phyloP scores from a whole-genome alignment of 164 flowering plant species.

The Vitis riparia region DNA sequence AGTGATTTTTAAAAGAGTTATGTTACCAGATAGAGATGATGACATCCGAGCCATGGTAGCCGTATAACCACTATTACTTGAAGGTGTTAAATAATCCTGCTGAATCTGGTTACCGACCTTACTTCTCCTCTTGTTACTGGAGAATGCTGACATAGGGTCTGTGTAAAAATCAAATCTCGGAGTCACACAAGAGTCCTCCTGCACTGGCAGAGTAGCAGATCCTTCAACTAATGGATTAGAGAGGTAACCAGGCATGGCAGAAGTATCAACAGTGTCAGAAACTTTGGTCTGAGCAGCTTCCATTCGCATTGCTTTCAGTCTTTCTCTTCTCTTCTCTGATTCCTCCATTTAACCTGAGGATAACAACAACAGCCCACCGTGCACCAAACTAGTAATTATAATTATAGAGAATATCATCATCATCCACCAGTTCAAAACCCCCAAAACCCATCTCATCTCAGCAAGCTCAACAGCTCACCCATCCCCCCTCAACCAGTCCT shows the following conservation, averaged over 20 bases:
- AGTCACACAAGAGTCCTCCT: slow-evolving; percentile 16
- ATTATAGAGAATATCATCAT: no score
- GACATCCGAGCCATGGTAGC: slow-evolving; percentile 16
- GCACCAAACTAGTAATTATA: background rate
- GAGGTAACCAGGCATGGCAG: slow-evolving; percentile 27
- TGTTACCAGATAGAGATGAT: slow-evolving; percentile 26
- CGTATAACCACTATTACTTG: slow-evolving; percentile 7
- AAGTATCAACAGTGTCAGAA: slow-evolving; percentile 10
- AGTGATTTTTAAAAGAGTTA: no score
- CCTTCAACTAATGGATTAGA: slow-evolving; percentile 61
- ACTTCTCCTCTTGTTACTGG: slow-evolving; percentile 43
- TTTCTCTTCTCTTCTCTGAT: slow-evolving; percentile 74
- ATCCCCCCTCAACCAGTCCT: no score
- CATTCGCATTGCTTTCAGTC: slow-evolving; percentile 71
- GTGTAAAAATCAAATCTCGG: slow-evolving; percentile 81
- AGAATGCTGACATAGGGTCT: slow-evolving; percentile 74
- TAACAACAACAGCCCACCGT: background rate
- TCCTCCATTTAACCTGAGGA: slow-evolving; percentile 57
- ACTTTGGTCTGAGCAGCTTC: slow-evolving; percentile 52
- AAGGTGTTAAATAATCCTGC: slow-evolving; percentile 25
- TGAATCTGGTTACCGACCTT: slow-evolving; percentile 16
- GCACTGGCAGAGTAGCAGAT: slow-evolving; percentile 16
- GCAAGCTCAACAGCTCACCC: no score
- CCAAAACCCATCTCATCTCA: no score
- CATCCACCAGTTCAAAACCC: no score